phyloP scores from a whole-genome alignment of 768 basidiomycete species.

The Agrocybe praecox region DNA sequence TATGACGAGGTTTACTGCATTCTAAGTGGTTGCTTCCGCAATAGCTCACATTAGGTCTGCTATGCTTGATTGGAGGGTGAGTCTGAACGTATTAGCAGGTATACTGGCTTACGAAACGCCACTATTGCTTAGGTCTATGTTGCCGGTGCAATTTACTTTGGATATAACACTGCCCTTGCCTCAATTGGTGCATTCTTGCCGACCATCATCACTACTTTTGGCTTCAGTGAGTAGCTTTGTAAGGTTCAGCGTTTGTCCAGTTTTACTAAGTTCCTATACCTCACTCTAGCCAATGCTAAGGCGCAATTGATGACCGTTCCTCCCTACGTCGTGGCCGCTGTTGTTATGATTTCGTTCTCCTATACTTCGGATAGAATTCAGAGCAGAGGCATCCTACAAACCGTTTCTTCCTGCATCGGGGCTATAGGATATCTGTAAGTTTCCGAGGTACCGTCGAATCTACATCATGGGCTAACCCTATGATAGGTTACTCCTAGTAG shows the following conservation, averaged over 20 bases:
- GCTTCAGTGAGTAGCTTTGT: slow-evolving; percentile 52
- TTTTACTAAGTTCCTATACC: background rate
- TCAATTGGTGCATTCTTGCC: slow-evolving; percentile 84
- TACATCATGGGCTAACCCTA: background rate
- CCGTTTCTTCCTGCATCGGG: slow-evolving; percentile 43
- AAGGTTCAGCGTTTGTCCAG: background rate
- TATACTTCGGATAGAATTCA: slow-evolving; percentile 70
- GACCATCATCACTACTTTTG: slow-evolving; percentile 76
- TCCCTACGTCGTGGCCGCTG: slow-evolving; percentile 73
- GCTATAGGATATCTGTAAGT: slow-evolving; percentile 67
- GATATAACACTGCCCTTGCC: slow-evolving; percentile 74
- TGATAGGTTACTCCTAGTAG: slow-evolving; percentile 55
- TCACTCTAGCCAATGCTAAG: slow-evolving; percentile 53
- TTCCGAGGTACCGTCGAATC: background rate
- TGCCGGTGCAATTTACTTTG: slow-evolving; percentile 78
- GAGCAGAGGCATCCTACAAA: slow-evolving; percentile 54
- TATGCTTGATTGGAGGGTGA: slow-evolving; percentile 72
- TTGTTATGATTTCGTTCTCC: slow-evolving; percentile 60
- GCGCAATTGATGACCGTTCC: slow-evolving; percentile 81
- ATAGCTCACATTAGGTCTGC: slow-evolving; percentile 65
- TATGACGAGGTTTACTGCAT: background rate
- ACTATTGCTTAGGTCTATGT: slow-evolving; percentile 48
- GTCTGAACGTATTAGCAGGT: slow-evolving; percentile 14
- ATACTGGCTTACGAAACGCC: background rate
- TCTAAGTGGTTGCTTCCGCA: background rate